phyloP scores from a whole-genome alignment of 2,329 filamentous ascomycete genomes.

The Tolypocladium tropicale region DNA sequence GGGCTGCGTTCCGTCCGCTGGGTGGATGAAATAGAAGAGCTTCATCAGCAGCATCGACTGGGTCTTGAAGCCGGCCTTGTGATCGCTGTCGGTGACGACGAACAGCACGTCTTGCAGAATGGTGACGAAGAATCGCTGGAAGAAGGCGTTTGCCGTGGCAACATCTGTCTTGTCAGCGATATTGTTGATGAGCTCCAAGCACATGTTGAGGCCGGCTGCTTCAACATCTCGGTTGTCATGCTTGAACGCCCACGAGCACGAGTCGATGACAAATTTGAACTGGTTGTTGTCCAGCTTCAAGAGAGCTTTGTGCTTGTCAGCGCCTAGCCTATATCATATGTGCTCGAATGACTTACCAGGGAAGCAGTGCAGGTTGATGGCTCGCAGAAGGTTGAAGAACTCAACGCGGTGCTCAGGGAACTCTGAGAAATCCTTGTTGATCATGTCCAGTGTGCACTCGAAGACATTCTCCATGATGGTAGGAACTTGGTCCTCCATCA shows the following conservation, averaged over 20 bases:
- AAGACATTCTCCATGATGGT: constrained; percentile 98
- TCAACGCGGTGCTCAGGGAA: constrained; percentile 98
- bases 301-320: constrained; percentile 42
- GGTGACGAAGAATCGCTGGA: constrained; percentile 92
- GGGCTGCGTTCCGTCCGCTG: constrained; percentile 53
- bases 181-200: constrained; percentile 92
- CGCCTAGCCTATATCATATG: not conserved
- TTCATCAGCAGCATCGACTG: constrained; percentile 88
- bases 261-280: constrained; percentile 99
- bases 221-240: constrained; percentile 98
- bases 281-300: constrained; percentile 90
- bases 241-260: constrained; percentile 99
- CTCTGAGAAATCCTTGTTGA: constrained; percentile 99
- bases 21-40: constrained; percentile 92
- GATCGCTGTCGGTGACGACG: constrained; percentile 91
- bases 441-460: constrained; percentile 98
- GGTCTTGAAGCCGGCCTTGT: constrained; percentile 98
- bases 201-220: constrained; percentile 94
- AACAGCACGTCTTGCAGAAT: constrained; percentile 98
- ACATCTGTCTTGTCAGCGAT: constrained; percentile 88
- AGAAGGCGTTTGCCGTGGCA: constrained; percentile 85
- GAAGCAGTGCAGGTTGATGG: constrained; percentile 97
- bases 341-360: constrained; percentile 41
- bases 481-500: constrained; percentile 98
- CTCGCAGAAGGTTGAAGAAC: constrained; percentile 93